Percentiles rank a stretch among this genome's conserved stretches.
phyloP scores from a whole-genome alignment of 495 filamentous ascomycete genomes.

The Chaetomium tenue region DNA sequence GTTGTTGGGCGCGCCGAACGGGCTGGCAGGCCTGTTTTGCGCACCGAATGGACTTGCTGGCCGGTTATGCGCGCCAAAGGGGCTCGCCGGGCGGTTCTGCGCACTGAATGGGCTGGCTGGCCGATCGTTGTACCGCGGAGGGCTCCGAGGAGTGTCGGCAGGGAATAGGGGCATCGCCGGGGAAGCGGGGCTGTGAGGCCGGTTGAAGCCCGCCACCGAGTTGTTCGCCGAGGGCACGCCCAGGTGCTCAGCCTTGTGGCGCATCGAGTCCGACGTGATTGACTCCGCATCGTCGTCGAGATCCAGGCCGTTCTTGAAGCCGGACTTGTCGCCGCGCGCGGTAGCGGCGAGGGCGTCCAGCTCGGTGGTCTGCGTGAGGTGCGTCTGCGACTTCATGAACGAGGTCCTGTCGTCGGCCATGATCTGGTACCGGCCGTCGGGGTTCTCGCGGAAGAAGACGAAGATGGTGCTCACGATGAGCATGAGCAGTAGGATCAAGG shows the following conservation, averaged over 20 bases:
- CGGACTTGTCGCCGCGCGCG: constrained; percentile 83
- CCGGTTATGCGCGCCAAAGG: constrained; percentile 16
- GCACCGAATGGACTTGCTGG: constrained; percentile 37
- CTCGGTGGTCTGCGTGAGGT: constrained; percentile 79
- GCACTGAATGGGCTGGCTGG: constrained; percentile 25
- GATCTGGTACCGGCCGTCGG: constrained; percentile 90
- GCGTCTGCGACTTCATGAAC: constrained; percentile 96
- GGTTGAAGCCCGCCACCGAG: constrained; percentile 23
- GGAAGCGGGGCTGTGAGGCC: constrained; percentile 60
- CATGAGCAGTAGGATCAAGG: constrained; percentile 79
- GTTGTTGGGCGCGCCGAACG: not conserved
- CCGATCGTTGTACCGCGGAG: constrained; percentile 25
- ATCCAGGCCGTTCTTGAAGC: constrained; percentile 61
- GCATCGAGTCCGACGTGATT: constrained; percentile 48
- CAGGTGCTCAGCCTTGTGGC: constrained; percentile 35
- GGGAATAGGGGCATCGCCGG: constrained; percentile 63
- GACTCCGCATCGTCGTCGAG: constrained; percentile 81
- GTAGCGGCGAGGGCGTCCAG: constrained; percentile 92
- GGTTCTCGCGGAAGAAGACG: constrained; percentile 90
- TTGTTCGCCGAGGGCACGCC: constrained; percentile 18
- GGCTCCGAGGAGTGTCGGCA: constrained; percentile 29
- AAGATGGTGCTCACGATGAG: constrained; percentile 81
- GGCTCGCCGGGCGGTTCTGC: constrained; percentile 1
- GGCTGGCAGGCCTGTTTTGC: constrained; percentile 10
- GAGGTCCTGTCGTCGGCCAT: constrained; percentile 96